Evolutionary conservation across 1,284 basidiomycete genomes (phyloP), one percentile per base, ranked within the genome.

Genomic region (Moesziomyces aphidis): DNA sequence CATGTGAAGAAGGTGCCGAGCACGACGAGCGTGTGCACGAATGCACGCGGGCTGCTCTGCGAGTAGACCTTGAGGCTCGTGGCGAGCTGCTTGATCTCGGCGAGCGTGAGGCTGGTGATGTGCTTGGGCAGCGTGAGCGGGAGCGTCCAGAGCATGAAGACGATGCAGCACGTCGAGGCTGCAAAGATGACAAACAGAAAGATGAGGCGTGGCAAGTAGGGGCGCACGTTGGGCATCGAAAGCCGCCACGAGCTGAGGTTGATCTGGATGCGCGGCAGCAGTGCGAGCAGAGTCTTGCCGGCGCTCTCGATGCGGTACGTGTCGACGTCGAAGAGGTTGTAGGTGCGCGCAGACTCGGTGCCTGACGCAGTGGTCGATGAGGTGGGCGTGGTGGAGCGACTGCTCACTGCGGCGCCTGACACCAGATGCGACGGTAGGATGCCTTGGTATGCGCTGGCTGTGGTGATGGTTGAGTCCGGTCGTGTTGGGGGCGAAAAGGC

Each of bases 21-120:
- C 26, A 83, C 83, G 23, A 79, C 34, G 23, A 82, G 69, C 13
- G 81, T 82, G 54, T 84, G 83, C n/a, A 61, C 21, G 44, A 68
- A 74, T 3, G 79, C 78, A 24, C 42, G 50, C 34, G 31, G 46
- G 48, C 63, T 76, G 62, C 72, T 73, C 55, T 73, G 57, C 23
- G 80, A 69, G 44, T 84, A 84, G 19, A 47, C 45, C 60, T 76
- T 70, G n/a, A 84, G 70, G 22, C 61, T 61, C 44, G 70, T 61
- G 22, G 78, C 81, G 44, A 83, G 60, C 46, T 80, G 77, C 46
- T 78, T 76, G 55, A 84, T 83, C 63, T 84, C 83, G 34, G 63
- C 56, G 7, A 84, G 60, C 13, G 79, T 83, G 19, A 84, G 69
- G 39, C 74, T 63, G n/a, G 82, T 71, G 51, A 84, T 64, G 56